Evolutionary conservation across 2,329 filamentous ascomycete species (phyloP).

Genomic region (Ceratocystis colombiana): DNA sequence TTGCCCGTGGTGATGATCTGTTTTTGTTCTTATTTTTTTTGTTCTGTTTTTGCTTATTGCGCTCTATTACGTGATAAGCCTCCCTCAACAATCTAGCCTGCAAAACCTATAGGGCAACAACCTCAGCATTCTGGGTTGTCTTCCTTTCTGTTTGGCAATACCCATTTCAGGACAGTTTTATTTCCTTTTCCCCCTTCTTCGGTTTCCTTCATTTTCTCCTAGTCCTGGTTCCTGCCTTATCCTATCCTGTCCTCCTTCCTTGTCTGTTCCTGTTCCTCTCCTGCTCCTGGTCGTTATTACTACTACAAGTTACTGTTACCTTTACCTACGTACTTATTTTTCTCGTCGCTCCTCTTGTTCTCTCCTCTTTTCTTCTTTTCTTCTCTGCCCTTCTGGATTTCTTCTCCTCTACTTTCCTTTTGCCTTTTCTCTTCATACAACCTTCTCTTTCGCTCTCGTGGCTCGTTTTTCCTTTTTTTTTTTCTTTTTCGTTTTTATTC

Average conservation of each 20-base stretch:
- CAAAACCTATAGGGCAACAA: no score
- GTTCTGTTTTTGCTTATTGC: neutral
- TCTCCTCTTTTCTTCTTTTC: slow-evolving; percentile 5
- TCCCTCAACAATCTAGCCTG: neutral
- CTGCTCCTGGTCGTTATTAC: neutral
- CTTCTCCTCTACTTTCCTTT: slow-evolving; percentile 11
- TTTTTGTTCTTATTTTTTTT: neutral
- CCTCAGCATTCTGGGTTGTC: slow-evolving; percentile 2
- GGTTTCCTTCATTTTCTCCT: slow-evolving; percentile 12
- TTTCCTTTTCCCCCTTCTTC: slow-evolving; percentile 17
- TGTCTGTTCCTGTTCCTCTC: neutral
- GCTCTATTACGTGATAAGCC: neutral
- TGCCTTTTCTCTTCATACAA: slow-evolving; percentile 5
- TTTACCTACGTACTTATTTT: slow-evolving; percentile 8
- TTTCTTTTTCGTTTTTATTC: slow-evolving; percentile 8
- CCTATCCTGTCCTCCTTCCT: neutral
- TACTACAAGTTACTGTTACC: neutral
- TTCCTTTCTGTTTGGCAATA: slow-evolving; percentile 14
- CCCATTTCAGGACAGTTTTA: slow-evolving; percentile 2
- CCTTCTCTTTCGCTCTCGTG: neutral
- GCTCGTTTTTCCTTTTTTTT: slow-evolving; percentile 2
- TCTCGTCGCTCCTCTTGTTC: slow-evolving; percentile 6
- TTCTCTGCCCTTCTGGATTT: neutral
- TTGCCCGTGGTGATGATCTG: neutral
- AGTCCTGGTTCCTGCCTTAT: slow-evolving; percentile 19